Base-by-base conservation (phyloP, 768 basidiomycete genomes). In the Russula ochroleuca region DNA sequence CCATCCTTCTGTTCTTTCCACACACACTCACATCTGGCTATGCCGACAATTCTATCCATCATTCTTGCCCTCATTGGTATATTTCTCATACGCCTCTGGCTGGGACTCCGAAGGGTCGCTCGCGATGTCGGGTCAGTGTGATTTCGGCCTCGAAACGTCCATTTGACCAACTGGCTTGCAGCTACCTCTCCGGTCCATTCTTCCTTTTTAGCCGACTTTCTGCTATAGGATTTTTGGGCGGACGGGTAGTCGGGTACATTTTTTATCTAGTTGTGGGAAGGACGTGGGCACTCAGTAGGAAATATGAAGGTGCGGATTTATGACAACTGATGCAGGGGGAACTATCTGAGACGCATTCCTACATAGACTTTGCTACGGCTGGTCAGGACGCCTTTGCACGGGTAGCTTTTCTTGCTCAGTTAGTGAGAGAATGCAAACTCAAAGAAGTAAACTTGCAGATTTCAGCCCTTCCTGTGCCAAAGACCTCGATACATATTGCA, bases 371-470 rank as follows among this genome's bases (percentile, higher is more conserved):
- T 13, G 31, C 4, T 1, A 8, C 33, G 1, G 57, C 51, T 7
- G 67, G 67, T 31, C 56, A 37, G 61, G 67, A 68, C 19, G 61
- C 57, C 17, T 3, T 25, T 38, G 8, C 57, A 0, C 0, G 45
- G 23, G 67, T 66, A 19, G 23, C 53, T 47, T 33, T 5, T 21
- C 1, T 37, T 11, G n/a, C 31, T 21, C n/a, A 6, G 2, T 31
- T 11, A 10, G 9, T 9, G 6, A 25, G 23, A 17, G 13, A n/a
- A 35, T 28, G 19, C 19, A 55, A 21, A n/a, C 17, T 4, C 10
- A 51, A 25, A 2, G 14, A 35, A 2, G 33, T 40, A 7, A 7
- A 19, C 23, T 25, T 21, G 9, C 17, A 66, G 67, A 41, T 35
- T 21, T 41, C 33, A 14, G 21, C 23, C 25, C 55, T 57, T 17